Base-by-base conservation (phyloP, 2,329 filamentous ascomycete genomes). In the Ciborinia camelliae region DNA sequence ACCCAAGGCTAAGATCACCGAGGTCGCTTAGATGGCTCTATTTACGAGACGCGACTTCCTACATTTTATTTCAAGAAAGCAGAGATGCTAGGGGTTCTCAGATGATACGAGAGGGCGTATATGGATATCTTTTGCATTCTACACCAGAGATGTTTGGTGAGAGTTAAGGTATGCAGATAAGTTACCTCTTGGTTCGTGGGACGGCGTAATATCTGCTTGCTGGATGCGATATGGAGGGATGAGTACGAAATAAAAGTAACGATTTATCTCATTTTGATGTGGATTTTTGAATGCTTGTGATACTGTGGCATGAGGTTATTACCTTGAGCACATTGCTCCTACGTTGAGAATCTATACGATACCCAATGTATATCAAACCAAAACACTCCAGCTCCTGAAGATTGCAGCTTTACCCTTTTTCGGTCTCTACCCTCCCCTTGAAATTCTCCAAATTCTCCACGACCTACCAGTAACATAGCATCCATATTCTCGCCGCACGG, bases 1-100 rank as follows among this genome's bases (percentile, higher is more conserved):
- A 65, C 72, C 77, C 51, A 81, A 81, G 74, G 78, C 80, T 73
- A 81, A 75, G 73, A 75, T 74, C 59, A 69, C 73, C 63, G 74
- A 75, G 67, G 67, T 75, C 59, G 66, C 68, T 67, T 75, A 75
- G 68, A 71, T 61, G 15, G 37, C 35, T 39, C 32, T 26, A 20
- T 26, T 55, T 47, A 47, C 4, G 55, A 47, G 28, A 26, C 35
- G 26, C 30, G 41, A 47, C 41, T 47, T 45, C 14, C 28, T 4
- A 35, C 41, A 26, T 37, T 35, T 35, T 30, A 45, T 58, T 54
- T 58, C n/a, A 35, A 58, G 41, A 47, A 35, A 47, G 41, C n/a
- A 35, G 41, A 58, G 55, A 45, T 58, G 47, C 14, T 47, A 47
- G 41, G n/a, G 35, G 55, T 58, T 47, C 55, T 58, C 41, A 26